Conservation (phyloP, 2,329 filamentous ascomycete genomes). For the Blastomyces gilchristii region DNA sequence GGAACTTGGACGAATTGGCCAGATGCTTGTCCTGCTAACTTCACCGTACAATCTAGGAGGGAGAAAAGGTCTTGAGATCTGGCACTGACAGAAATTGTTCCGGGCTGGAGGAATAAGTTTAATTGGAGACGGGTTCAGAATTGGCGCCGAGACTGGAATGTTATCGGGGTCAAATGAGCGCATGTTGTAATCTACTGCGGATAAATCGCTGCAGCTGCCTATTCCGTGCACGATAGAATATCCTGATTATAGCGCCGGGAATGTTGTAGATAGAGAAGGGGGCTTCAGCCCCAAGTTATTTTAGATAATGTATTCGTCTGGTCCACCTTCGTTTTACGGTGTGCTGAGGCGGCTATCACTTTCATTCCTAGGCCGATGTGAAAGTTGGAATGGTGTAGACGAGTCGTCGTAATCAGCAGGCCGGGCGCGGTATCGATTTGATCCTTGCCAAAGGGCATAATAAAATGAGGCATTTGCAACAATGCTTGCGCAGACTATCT, state of each 20-base stretch:
- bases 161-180: background rate
- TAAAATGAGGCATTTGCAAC: slow-evolving; percentile 17
- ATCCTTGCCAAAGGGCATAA: slow-evolving; percentile 14
- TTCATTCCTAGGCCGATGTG: background rate
- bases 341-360: background rate
- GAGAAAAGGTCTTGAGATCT: background rate
- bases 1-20: background rate
- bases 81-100: background rate
- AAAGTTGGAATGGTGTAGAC: background rate
- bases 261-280: background rate
- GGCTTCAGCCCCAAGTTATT: background rate
- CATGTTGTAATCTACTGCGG: background rate
- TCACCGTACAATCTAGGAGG: background rate
- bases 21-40: background rate
- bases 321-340: background rate
- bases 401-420: background rate
- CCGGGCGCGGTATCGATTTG: slow-evolving; percentile 2
- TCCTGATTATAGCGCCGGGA: background rate
- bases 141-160: background rate
- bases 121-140: background rate
- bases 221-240: background rate
- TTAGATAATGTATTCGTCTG: background rate
- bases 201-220: background rate
- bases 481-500: slow-evolving; percentile 14
- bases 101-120: background rate